Conservation (phyloP, 768 basidiomycete genomes). For the Panus rudis region DNA sequence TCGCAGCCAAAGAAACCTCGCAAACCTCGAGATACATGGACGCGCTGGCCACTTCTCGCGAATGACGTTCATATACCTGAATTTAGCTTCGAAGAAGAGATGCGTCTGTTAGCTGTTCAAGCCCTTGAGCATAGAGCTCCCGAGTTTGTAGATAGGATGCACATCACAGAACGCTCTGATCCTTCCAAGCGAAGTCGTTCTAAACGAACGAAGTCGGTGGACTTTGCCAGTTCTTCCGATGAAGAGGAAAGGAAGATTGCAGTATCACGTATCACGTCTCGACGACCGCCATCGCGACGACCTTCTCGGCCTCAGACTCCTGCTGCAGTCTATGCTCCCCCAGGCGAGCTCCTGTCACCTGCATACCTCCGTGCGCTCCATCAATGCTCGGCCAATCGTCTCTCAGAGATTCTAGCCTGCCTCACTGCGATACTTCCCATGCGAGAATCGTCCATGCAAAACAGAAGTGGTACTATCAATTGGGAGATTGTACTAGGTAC, state of each 20-base stretch:
- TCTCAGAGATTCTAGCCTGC: slow-evolving; percentile 46
- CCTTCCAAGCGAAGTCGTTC: slow-evolving; percentile 14
- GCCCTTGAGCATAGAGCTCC: slow-evolving; percentile 20
- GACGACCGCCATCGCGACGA: too few species aligned
- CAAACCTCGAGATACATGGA: slow-evolving; percentile 47
- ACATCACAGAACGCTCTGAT: too few species aligned
- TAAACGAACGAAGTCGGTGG: background rate
- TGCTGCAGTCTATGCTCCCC: too few species aligned
- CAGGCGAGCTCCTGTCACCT: too few species aligned
- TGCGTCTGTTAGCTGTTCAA: slow-evolving; percentile 39
- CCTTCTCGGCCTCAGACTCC: too few species aligned
- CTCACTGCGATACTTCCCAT: slow-evolving; percentile 51
- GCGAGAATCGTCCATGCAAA: slow-evolving; percentile 54
- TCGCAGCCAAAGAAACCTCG: slow-evolving; percentile 7
- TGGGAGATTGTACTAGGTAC: slow-evolving; percentile 62
- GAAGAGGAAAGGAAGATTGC: slow-evolving; percentile 23
- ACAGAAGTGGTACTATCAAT: slow-evolving; percentile 51
- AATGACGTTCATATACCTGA: slow-evolving; percentile 60
- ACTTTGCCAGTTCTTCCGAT: background rate
- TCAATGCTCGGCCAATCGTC: slow-evolving; percentile 34
- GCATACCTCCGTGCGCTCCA: slow-evolving; percentile 36
- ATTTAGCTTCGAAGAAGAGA: slow-evolving; percentile 67
- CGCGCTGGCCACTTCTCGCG: slow-evolving; percentile 65
- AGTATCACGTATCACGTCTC: slow-evolving; percentile 24
- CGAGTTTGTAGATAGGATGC: too few species aligned